Evolutionary conservation across 345 rosid genomes (phyloP).

Genomic region (Pugionium cornutum): DNA sequence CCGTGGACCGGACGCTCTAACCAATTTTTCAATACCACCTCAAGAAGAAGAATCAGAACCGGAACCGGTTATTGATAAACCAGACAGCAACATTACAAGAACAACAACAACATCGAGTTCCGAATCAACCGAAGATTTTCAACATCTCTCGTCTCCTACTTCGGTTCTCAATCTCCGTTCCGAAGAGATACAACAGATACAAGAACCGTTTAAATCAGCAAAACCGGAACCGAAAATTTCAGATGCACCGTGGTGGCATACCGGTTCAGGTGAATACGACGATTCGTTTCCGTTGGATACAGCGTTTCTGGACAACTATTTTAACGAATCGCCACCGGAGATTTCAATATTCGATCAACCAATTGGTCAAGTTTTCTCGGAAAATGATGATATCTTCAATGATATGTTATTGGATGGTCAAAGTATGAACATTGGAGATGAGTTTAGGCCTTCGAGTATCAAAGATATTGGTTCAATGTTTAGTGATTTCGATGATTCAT

Average conservation of each 20-base stretch:
- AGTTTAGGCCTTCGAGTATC: constrained; percentile 31
- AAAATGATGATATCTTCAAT: constrained; percentile 42
- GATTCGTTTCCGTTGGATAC: constrained; percentile 48
- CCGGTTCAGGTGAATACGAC: constrained; percentile 46
- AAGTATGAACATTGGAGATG: constrained; percentile 43
- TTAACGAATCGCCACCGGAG: constrained; percentile 34
- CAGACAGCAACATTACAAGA: constrained; percentile 27
- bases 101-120: constrained; percentile 42
- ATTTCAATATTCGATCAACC: constrained; percentile 56
- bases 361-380: constrained; percentile 35
- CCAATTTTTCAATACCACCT: constrained; percentile 67
- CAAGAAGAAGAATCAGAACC: constrained; percentile 23
- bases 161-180: constrained; percentile 69
- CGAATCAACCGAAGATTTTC: constrained; percentile 68
- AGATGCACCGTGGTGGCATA: constrained; percentile 31
- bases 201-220: constrained; percentile 37
- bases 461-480: constrained; percentile 53
- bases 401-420: constrained; percentile 46
- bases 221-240: constrained; percentile 25
- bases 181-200: constrained; percentile 43
- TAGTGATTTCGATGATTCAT: constrained; percentile 74
- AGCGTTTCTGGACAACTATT: constrained; percentile 55
- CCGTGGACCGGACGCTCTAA: constrained; percentile 84
- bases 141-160: constrained; percentile 65
- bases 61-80: constrained; percentile 38